Conservation (phyloP, 2,329 filamentous ascomycete species). For the Diaporthe ilicicola region DNA sequence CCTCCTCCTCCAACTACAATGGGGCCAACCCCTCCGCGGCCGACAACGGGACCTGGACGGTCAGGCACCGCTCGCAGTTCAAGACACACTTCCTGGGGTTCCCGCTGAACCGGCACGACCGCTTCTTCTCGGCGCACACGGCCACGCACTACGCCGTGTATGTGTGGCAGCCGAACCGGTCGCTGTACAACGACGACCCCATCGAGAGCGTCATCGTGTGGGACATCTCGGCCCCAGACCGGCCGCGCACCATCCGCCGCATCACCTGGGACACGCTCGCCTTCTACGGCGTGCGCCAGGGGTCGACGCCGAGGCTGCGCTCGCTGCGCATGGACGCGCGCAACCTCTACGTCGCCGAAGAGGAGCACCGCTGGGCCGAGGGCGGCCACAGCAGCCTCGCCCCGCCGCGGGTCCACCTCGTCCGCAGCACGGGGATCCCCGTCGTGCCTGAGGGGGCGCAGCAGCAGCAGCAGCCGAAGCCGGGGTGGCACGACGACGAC, state of each 20-base stretch:
- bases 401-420: constrained; percentile 53
- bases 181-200: constrained; percentile 57
- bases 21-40: background rate
- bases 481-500: background rate
- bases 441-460: constrained; percentile 43
- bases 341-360: constrained; percentile 65
- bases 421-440: constrained; percentile 62
- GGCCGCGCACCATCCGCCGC: constrained; percentile 56
- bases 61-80: constrained; percentile 66
- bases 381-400: constrained; percentile 52
- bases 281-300: constrained; percentile 62
- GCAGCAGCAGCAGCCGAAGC: background rate
- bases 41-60: constrained; percentile 47
- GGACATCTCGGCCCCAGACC: constrained; percentile 63
- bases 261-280: constrained; percentile 61
- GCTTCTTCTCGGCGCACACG: constrained; percentile 71
- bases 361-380: constrained; percentile 59
- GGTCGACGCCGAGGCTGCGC: constrained; percentile 57
- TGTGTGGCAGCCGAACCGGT: constrained; percentile 67
- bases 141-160: constrained; percentile 68
- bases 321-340: constrained; percentile 57
- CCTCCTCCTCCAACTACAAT: too few relatives aligned
- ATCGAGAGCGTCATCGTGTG: constrained; percentile 67
- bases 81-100: constrained; percentile 66
- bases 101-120: constrained; percentile 61